Conservation (phyloP, 2,329 filamentous ascomycete genomes). For the Dryadomyces quercus-mongolicae region DNA sequence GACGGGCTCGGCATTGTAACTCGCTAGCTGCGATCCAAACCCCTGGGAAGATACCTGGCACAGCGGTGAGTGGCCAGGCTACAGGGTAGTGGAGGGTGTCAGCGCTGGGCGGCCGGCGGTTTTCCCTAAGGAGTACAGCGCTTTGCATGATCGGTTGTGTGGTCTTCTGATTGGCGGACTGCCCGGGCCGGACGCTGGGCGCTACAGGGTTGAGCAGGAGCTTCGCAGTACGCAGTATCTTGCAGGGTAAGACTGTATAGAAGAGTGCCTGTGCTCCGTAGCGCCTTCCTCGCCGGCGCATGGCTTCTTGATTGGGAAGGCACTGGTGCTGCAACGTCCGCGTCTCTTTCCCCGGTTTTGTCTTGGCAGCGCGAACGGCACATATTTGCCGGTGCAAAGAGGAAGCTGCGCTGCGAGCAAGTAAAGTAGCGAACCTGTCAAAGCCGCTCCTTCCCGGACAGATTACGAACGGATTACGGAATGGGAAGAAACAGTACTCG, state of each 20-base stretch:
- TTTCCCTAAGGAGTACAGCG: background rate
- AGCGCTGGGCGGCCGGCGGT: background rate
- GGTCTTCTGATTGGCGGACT: background rate
- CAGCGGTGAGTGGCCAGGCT: background rate
- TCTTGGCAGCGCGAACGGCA: background rate
- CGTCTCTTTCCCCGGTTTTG: no score
- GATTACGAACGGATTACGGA: no score
- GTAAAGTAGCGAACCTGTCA: no score
- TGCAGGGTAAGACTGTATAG: no score
- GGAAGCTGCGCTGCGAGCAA: conserved; percentile 6
- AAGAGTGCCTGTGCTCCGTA: no score
- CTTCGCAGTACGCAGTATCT: no score
- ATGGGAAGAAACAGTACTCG: no score
- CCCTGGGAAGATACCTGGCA: conserved; percentile 15
- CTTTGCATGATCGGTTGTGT: background rate
- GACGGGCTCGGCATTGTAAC: conserved; percentile 18
- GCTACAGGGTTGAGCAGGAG: no score
- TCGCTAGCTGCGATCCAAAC: conserved; percentile 20
- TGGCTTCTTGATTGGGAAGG: background rate
- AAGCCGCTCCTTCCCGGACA: no score
- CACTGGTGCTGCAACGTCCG: background rate
- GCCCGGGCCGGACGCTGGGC: no score
- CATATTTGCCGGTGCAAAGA: conserved; percentile 1
- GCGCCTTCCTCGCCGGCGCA: background rate
- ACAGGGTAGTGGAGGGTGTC: background rate